Evolutionary conservation across 2,329 filamentous ascomycete genomes (phyloP), one percentile per base, ranked within the genome.

Genomic region (Curvularia sp.): DNA sequence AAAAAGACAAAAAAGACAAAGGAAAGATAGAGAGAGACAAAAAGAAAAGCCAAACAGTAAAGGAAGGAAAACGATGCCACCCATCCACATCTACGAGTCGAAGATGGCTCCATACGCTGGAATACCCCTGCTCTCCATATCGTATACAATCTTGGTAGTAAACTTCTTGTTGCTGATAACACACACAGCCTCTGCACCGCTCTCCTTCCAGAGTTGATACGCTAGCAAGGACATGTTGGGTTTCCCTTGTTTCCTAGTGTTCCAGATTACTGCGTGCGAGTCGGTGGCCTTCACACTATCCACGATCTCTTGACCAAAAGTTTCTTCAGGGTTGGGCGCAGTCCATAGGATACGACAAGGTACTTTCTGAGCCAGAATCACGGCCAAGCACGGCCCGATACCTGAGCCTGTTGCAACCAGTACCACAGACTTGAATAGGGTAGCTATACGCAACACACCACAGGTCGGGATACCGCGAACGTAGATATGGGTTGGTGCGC

Each of bases 71-170:
- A 3, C 3, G 15, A 38, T 4, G 15, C 35, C 4, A 18, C 15
- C 15, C 5, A 38, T 5, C 18, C 13, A 5, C 24, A 39, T 49
- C 22, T 75, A 87, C 33, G 85, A 87, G 75, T 93, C 90, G 77
- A 89, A 93, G 64, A 93, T 91, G 2, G 90, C 88, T 2, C 90
- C 90, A 75, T 86, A 93, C 5, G 89, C 88, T 1, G 88, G 84
- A 24, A 92, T 77, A 0, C 89, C 88, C 54, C 88, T 81, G 31
- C 81, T 83, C 76, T 92, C 89, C 58, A 93, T 79, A 13, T 84
- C 87, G 75, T 89, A 90, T 1, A 92, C 89, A 4, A 92, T 81
- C 76, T 86, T 86, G 65, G 83, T 84, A 20, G 89, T 92, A 44
- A 91, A 84, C 61, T 79, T 84, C 57, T 89, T 88, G 71, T 93